Conservation (phyloP, 2,329 filamentous ascomycete species). For the Botrytis cinerea region DNA sequence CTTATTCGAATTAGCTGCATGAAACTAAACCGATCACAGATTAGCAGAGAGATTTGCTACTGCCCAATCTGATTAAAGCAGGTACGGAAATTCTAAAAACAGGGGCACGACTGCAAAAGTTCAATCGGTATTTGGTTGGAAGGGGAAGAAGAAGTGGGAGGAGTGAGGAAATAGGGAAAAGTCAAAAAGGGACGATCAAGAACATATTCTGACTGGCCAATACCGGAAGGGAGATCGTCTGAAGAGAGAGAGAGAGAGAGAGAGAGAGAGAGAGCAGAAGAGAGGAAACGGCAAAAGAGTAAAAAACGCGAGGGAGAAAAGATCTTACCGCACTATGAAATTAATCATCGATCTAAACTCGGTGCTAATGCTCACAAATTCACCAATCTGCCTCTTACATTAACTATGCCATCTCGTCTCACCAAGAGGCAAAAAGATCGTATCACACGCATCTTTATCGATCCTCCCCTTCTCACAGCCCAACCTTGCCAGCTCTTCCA, state of each 20-base stretch:
- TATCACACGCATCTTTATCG: not conserved
- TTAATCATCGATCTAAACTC: not conserved
- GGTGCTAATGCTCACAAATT: not conserved
- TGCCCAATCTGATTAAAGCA: conserved; percentile 15
- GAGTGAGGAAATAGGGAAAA: not conserved
- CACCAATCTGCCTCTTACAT: not conserved
- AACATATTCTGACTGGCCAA: not conserved
- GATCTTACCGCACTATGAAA: not conserved
- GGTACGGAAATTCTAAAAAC: conserved; percentile 1
- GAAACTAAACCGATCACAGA: not conserved
- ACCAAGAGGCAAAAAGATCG: not conserved
- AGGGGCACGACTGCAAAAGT: not conserved
- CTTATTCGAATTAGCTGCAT: conserved; percentile 2
- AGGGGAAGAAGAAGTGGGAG: not conserved
- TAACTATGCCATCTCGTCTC: not conserved
- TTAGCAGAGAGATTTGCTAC: not conserved
- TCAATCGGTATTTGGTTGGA: not conserved
- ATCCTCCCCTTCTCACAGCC: conserved; percentile 10
- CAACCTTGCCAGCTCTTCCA: not conserved
- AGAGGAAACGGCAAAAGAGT: not conserved
- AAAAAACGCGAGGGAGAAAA: not conserved
- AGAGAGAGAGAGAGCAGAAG: not conserved
- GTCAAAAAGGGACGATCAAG: not conserved
- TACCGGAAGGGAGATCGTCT: not conserved
- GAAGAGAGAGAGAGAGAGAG: not conserved